Conservation (phyloP, 345 rosid genomes). For the Bruguiera sexangula region DNA sequence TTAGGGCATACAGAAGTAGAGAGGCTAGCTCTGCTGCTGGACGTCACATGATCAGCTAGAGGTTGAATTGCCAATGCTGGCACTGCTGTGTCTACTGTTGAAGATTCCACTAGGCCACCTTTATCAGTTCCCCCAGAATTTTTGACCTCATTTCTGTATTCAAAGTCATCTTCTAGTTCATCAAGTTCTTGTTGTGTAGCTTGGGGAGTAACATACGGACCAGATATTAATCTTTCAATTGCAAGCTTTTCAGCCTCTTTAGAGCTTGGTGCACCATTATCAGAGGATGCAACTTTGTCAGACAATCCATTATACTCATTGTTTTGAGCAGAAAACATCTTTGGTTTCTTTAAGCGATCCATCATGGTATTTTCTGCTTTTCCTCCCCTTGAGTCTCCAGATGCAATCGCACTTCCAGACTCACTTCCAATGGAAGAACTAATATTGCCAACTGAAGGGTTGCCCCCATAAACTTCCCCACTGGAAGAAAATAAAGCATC, state of each 20-base stretch:
- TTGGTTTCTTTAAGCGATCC: slow-evolving; percentile 17
- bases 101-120: slow-evolving; percentile 24
- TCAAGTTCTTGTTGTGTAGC: slow-evolving; percentile 57
- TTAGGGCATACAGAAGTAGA: slow-evolving; percentile 29
- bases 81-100: slow-evolving; percentile 21
- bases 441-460: slow-evolving; percentile 40
- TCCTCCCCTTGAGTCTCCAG: slow-evolving; percentile 25
- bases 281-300: slow-evolving; percentile 19
- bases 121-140: slow-evolving; percentile 19
- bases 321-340: slow-evolving; percentile 16
- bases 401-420: slow-evolving; percentile 16
- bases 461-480: slow-evolving; percentile 45
- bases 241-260: slow-evolving; percentile 64
- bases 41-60: slow-evolving; percentile 19
- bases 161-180: slow-evolving; percentile 71
- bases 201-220: slow-evolving; percentile 49
- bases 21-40: slow-evolving; percentile 36
- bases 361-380: slow-evolving; percentile 24
- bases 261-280: slow-evolving; percentile 33
- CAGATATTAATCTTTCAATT: slow-evolving; percentile 53
- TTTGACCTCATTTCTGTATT: slow-evolving; percentile 38
- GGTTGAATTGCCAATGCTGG: not conserved
- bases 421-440: slow-evolving; percentile 37
- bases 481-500: slow-evolving; percentile 32
- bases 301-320: slow-evolving; percentile 22